Percentiles rank a stretch among this genome's conserved stretches.
Conservation (phyloP, 1,284 basidiomycete genomes). For the Marasmius sp. region DNA sequence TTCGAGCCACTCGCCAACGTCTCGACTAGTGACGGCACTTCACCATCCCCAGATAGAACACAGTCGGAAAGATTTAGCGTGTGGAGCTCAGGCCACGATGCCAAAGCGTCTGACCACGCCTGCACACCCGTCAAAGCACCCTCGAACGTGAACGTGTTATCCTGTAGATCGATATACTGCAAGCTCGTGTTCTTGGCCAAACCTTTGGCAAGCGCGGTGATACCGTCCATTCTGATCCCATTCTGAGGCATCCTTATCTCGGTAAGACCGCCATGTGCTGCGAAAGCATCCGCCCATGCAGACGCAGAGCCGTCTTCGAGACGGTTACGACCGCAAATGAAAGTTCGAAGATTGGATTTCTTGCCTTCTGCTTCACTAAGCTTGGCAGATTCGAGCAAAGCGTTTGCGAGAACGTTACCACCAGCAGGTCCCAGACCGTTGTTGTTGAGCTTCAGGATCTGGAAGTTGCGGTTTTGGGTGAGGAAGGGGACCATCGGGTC, state of each 20-base stretch:
- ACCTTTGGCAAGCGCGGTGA: constrained; percentile 79
- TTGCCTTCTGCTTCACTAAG: constrained; percentile 68
- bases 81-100: constrained; percentile 70
- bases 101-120: constrained; percentile 75
- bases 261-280: constrained; percentile 76
- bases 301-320: constrained; percentile 89
- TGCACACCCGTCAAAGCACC: constrained; percentile 49
- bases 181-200: constrained; percentile 71
- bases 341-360: constrained; percentile 70
- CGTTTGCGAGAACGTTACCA: constrained; percentile 84
- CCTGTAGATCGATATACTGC: constrained; percentile 87
- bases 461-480: constrained; percentile 75
- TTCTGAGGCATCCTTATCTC: constrained; percentile 97
- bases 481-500: constrained; percentile 94
- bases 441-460: constrained; percentile 91
- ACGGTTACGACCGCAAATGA: constrained; percentile 94
- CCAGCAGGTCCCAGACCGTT: constrained; percentile 96
- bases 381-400: constrained; percentile 78
- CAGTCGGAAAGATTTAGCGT: constrained; percentile 93
- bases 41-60: constrained; percentile 72
- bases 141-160: constrained; percentile 88
- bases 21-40: constrained; percentile 63
- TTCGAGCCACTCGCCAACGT: constrained; percentile 74
- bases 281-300: constrained; percentile 87
- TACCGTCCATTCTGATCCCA: constrained; percentile 94